These are phyloP conservation scores for Durio zibethinus DNA, from an alignment of 345 rosid genomes.

Conservation along the genomic window DNA sequence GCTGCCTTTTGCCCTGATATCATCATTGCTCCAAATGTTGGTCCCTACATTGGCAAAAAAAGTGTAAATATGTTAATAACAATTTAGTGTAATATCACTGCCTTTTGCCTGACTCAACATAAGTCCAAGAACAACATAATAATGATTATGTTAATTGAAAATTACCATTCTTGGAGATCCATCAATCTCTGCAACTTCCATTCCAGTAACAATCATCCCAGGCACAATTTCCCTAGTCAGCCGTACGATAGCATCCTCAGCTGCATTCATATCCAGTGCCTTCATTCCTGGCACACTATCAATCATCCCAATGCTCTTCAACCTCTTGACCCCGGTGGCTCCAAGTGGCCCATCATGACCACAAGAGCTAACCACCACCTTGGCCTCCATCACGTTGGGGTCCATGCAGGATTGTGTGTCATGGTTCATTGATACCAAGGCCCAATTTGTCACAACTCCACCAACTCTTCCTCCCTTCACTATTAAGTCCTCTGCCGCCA, in stretches of 20 bases:
- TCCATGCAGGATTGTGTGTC: constrained; percentile 96
- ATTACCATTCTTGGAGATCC: constrained; percentile 92
- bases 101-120: too few species aligned
- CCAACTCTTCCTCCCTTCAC: constrained; percentile 68
- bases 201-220: constrained; percentile 90
- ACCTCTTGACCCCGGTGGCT: constrained; percentile 88
- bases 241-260: constrained; percentile 91
- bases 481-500: constrained; percentile 88
- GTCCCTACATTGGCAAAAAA: constrained; percentile 49
- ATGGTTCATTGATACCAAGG: constrained; percentile 88
- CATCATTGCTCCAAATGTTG: constrained; percentile 98
- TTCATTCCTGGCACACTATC: constrained; percentile 84
- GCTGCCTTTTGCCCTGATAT: constrained; percentile 96
- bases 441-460: constrained; percentile 95
- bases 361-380: constrained; percentile 96
- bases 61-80: background rate
- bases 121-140: background rate
- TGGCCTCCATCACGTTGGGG: constrained; percentile 96
- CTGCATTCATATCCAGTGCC: constrained; percentile 85
- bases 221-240: constrained; percentile 84
- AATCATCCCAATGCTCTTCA: constrained; percentile 83
- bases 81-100: too few species aligned
- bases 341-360: constrained; percentile 96
- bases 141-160: background rate
- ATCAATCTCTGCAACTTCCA: constrained; percentile 98